Conservation (phyloP, 2,329 filamentous ascomycete species). For the Pseudogymnoascus sp. region DNA sequence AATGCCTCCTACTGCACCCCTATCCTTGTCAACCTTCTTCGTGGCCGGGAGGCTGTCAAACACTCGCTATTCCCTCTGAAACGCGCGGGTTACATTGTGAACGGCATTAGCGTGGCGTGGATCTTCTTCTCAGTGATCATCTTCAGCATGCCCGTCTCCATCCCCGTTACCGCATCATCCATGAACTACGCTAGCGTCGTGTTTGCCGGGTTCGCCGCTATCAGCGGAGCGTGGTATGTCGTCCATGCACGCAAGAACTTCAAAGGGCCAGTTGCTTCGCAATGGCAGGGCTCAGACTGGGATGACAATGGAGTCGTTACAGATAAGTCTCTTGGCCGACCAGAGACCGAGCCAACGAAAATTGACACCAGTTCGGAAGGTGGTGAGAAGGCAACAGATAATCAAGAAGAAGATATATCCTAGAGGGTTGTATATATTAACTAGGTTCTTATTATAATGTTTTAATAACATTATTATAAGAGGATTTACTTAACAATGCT, state of each 20-base stretch:
- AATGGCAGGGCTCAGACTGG: not conserved
- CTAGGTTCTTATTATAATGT: not conserved
- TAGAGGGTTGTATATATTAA: not conserved
- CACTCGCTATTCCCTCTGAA: constrained; percentile 64
- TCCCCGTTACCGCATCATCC: constrained; percentile 46
- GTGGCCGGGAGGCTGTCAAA: constrained; percentile 58
- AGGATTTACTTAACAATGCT: too few relatives aligned
- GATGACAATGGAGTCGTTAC: not conserved
- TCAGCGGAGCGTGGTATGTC: constrained; percentile 58
- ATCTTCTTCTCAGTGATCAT: constrained; percentile 62
- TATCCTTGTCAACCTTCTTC: constrained; percentile 63
- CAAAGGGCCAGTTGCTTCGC: constrained; percentile 41
- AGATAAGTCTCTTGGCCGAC: not conserved
- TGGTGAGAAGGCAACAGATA: not conserved
- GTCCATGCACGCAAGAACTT: constrained; percentile 57
- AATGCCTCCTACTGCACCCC: constrained; percentile 70
- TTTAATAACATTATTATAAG: too few relatives aligned
- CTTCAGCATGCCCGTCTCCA: constrained; percentile 66
- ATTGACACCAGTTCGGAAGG: not conserved
- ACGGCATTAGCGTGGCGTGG: constrained; percentile 62
- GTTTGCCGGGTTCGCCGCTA: constrained; percentile 53
- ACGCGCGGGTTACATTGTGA: constrained; percentile 60
- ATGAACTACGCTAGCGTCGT: constrained; percentile 66
- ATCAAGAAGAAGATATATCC: not conserved
- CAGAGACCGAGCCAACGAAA: not conserved